A percentile compares a stretch with the other conserved stretches of the same genome.
phyloP scores from a whole-genome alignment of 805 yeast species.

The Yamadazyma paraphyllophila region DNA sequence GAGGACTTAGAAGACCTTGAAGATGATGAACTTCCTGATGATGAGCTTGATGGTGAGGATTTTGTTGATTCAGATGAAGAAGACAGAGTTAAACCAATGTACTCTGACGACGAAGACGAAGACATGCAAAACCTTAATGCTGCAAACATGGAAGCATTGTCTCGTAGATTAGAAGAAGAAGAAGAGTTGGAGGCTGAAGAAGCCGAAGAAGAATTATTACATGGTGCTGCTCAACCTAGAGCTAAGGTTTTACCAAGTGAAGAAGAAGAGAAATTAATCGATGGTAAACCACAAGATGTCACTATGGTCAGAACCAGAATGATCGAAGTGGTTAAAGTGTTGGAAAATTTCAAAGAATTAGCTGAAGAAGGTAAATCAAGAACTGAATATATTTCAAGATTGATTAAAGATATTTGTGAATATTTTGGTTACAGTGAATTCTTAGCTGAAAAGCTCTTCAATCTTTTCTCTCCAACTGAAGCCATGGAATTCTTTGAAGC shows the following conservation, averaged over 20 bases:
- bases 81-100: conserved; percentile 63
- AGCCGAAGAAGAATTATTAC: conserved; percentile 54
- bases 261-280: conserved; percentile 55
- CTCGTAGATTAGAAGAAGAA: conserved; percentile 61
- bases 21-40: conserved; percentile 27
- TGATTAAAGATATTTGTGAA: conserved; percentile 81
- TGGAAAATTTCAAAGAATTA: conserved; percentile 81
- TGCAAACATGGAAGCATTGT: conserved; percentile 78
- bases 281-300: conserved; percentile 64
- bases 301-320: conserved; percentile 87
- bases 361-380: conserved; percentile 88
- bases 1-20: conserved; percentile 41
- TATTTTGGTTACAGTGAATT: conserved; percentile 92
- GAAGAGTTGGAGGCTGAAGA: conserved; percentile 48
- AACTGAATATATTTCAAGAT: conserved; percentile 73
- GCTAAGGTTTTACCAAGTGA: conserved; percentile 75
- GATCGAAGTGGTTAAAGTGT: conserved; percentile 90
- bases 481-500: conserved; percentile 99
- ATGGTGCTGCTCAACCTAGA: conserved; percentile 64
- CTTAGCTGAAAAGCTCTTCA: conserved; percentile 90
- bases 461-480: conserved; percentile 89
- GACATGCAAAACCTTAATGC: conserved; percentile 69
- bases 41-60: conserved; percentile 52
- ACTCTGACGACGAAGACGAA: conserved; percentile 58
- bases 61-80: conserved; percentile 61